These are phyloP conservation scores for Atalantia buxifolia DNA, from an alignment of 345 rosid species.

Conservation along the genomic window DNA sequence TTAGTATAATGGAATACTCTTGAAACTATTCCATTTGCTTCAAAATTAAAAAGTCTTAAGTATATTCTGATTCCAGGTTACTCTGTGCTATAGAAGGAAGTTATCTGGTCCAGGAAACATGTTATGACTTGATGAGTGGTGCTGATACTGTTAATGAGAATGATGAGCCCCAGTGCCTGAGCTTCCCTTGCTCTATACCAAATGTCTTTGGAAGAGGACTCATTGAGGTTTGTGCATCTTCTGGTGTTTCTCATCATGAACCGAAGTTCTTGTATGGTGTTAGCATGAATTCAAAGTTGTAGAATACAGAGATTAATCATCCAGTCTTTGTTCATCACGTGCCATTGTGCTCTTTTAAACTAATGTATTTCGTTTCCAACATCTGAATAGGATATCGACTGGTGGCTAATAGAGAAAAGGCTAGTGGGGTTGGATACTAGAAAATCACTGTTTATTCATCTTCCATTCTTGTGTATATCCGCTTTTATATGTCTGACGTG, in stretches of 20 bases:
- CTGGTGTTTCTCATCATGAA: constrained; percentile 4
- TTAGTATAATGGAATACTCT: neutral
- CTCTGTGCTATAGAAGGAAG: constrained; percentile 61
- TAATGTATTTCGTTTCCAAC: neutral
- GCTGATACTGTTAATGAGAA: constrained; percentile 25
- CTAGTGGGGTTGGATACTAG: neutral
- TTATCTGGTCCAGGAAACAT: constrained; percentile 44
- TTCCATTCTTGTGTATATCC: neutral
- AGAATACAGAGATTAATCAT: constrained; percentile 2
- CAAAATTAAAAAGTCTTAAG: constrained; percentile 1
- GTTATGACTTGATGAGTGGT: constrained; percentile 31
- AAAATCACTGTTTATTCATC: neutral
- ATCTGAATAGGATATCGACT: neutral
- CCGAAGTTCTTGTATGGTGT: neutral
- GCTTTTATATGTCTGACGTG: neutral
- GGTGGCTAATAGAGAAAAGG: neutral
- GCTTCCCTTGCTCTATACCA: constrained; percentile 49
- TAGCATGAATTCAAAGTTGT: neutral
- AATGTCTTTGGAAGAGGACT: constrained; percentile 60
- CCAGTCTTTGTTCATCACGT: neutral
- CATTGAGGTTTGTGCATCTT: constrained; percentile 47
- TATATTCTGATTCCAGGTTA: constrained; percentile 39
- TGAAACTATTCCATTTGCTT: neutral
- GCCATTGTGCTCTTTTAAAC: neutral
- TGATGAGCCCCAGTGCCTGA: constrained; percentile 38